Evolutionary conservation across 2,329 filamentous ascomycete genomes (phyloP).

Genomic region (Boeremia exigua): DNA sequence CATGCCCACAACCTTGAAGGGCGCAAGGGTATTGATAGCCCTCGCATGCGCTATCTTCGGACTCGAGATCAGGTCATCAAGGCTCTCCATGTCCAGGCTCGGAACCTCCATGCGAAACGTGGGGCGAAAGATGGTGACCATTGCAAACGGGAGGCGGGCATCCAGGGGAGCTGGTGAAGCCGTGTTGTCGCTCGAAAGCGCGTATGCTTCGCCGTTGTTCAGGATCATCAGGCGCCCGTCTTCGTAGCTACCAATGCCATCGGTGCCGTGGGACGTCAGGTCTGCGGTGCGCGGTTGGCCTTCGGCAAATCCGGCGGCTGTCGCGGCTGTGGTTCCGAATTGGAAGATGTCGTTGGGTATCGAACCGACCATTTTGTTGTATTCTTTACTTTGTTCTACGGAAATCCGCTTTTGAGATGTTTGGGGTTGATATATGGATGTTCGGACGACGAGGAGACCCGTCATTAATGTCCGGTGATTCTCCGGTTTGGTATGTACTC

Average conservation of each 20-base stretch:
- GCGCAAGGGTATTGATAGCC: slow-evolving; percentile 49
- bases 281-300: slow-evolving; percentile 45
- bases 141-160: slow-evolving; percentile 48
- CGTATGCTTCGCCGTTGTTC: slow-evolving; percentile 43
- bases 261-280: slow-evolving; percentile 51
- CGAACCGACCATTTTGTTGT: slow-evolving; percentile 44
- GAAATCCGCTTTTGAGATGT: neutral
- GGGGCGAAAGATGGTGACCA: slow-evolving; percentile 51
- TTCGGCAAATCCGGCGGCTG: slow-evolving; percentile 44
- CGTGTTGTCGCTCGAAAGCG: slow-evolving; percentile 33
- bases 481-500: neutral
- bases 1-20: slow-evolving; percentile 46
- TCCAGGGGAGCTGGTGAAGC: slow-evolving; percentile 41
- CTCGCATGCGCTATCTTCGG: slow-evolving; percentile 25
- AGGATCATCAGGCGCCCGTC: slow-evolving; percentile 49
- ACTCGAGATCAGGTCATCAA: slow-evolving; percentile 24
- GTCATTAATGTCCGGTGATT: slow-evolving; percentile 1
- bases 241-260: slow-evolving; percentile 53
- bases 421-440: neutral
- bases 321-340: slow-evolving; percentile 49
- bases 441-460: slow-evolving; percentile 18
- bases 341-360: slow-evolving; percentile 56
- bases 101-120: slow-evolving; percentile 39
- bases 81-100: slow-evolving; percentile 20
- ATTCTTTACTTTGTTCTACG: neutral